Conservation (phyloP, 2,329 filamentous ascomycete species). For the Hirsutella minnesotensis region DNA sequence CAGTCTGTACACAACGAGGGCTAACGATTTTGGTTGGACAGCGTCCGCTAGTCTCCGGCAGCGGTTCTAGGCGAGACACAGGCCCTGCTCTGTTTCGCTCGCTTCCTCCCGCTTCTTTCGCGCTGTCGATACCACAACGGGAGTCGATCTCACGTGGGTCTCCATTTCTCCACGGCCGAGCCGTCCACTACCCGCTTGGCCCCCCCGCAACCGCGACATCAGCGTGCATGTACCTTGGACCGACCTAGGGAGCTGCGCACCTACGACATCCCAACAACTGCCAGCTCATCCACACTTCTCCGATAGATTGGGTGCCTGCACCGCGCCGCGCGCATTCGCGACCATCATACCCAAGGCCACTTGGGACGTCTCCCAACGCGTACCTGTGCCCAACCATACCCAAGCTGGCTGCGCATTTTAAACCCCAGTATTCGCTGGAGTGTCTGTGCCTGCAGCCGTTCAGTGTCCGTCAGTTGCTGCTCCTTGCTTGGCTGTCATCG, state of each 20-base stretch:
- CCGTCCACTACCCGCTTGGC: conserved; percentile 12
- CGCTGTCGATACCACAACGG: conserved; percentile 3
- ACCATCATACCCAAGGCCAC: conserved; percentile 30
- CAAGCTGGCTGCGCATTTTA: conserved; percentile 19
- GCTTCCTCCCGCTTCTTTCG: conserved; percentile 8
- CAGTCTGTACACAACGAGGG: conserved; percentile 1
- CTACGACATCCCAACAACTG: conserved; percentile 32
- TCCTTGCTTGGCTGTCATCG: conserved; percentile 4
- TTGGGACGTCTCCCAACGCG: conserved; percentile 18
- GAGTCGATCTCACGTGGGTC: conserved; percentile 29
- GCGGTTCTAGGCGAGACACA: conserved; percentile 12
- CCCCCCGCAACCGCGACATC: conserved; percentile 28
- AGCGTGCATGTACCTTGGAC: conserved; percentile 49
- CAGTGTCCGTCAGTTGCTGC: conserved; percentile 7
- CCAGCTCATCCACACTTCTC: conserved; percentile 51
- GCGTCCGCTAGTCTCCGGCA: conserved; percentile 14
- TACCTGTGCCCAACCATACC: conserved; percentile 31
- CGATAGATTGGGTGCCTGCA: conserved; percentile 41
- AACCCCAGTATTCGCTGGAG: conserved; percentile 17
- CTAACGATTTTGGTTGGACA: conserved; percentile 25
- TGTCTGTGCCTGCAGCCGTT: conserved; percentile 12
- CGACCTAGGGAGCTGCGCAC: conserved; percentile 40
- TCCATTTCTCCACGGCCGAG: conserved; percentile 21
- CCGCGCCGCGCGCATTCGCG: conserved; percentile 29
- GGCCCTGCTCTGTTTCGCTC: conserved; percentile 10